These are phyloP conservation scores for Scytalidium sp. DNA, from an alignment of 2,329 filamentous ascomycete genomes.

Conservation along the genomic window DNA sequence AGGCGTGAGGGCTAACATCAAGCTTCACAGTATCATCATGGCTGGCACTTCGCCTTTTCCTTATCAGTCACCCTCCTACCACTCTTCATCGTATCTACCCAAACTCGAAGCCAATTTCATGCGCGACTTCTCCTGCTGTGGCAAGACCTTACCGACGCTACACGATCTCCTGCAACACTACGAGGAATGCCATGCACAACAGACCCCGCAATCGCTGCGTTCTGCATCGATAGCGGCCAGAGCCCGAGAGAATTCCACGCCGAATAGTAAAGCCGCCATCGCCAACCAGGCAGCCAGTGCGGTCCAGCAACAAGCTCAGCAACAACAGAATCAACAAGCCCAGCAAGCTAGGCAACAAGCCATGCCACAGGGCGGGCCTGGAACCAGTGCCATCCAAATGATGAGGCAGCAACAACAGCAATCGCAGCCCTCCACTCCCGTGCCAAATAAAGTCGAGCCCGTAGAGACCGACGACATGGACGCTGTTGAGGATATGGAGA, in stretches of 20 bases:
- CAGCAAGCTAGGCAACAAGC: constrained; percentile 19
- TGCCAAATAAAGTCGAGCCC: constrained; percentile 23
- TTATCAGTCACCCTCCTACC: constrained; percentile 89
- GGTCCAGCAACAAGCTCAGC: constrained; percentile 47
- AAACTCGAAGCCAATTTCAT: constrained; percentile 98
- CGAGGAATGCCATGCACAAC: constrained; percentile 86
- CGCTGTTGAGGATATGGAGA: constrained; percentile 90
- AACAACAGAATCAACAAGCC: constrained; percentile 19
- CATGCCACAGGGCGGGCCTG: constrained; percentile 23
- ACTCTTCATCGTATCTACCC: constrained; percentile 93
- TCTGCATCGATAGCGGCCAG: constrained; percentile 33
- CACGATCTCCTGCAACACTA: constrained; percentile 97
- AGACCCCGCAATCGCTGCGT: constrained; percentile 49
- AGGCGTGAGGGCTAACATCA: constrained; percentile 16
- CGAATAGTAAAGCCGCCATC: constrained; percentile 44
- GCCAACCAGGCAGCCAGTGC: constrained; percentile 29
- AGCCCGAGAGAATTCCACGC: constrained; percentile 36
- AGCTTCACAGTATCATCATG: constrained; percentile 76
- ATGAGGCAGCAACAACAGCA: constrained; percentile 29
- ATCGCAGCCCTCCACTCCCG: constrained; percentile 27
- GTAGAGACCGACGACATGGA: constrained; percentile 64
- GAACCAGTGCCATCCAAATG: constrained; percentile 28
- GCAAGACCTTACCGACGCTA: constrained; percentile 81
- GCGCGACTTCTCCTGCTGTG: constrained; percentile 95
- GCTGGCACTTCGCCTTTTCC: constrained; percentile 91